A percentile compares a stretch with the other conserved stretches of the same genome.
Conservation (phyloP, 495 filamentous ascomycete species). For the Chaetomium cochliodes region DNA sequence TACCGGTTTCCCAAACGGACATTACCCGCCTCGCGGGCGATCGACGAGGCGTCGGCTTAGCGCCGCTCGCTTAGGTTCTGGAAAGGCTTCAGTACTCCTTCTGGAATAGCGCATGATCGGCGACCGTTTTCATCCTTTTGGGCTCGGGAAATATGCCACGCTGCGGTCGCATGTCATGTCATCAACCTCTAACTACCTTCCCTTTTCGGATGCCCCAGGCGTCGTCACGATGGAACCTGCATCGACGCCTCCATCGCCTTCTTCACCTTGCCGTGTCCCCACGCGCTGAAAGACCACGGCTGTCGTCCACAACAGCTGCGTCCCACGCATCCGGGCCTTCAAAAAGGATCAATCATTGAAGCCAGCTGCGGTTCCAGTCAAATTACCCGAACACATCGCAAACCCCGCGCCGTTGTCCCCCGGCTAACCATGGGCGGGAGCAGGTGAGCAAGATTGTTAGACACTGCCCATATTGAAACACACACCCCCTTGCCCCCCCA, state of each 20-base stretch:
- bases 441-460: background rate
- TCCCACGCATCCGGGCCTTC: background rate
- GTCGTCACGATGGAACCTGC: conserved; percentile 25
- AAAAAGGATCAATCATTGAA: background rate
- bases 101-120: conserved; percentile 33
- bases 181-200: conserved; percentile 31
- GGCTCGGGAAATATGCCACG: conserved; percentile 37
- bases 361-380: background rate
- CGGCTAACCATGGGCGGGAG: background rate
- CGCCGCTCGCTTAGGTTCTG: conserved; percentile 31
- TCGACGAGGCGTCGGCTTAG: conserved; percentile 38
- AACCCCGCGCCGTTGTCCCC: background rate
- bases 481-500: too few species aligned
- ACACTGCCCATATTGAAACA: too few species aligned
- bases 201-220: conserved; percentile 25
- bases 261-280: background rate
- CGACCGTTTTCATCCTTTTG: conserved; percentile 35
- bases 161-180: conserved; percentile 24
- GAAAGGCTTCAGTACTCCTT: conserved; percentile 27
- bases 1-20: conserved; percentile 36
- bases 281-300: background rate
- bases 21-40: conserved; percentile 35
- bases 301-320: background rate
- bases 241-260: conserved; percentile 3
- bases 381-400: background rate